Base-by-base conservation (phyloP, 441 rosid genomes). In the Cnidoscolus chayamansa region DNA sequence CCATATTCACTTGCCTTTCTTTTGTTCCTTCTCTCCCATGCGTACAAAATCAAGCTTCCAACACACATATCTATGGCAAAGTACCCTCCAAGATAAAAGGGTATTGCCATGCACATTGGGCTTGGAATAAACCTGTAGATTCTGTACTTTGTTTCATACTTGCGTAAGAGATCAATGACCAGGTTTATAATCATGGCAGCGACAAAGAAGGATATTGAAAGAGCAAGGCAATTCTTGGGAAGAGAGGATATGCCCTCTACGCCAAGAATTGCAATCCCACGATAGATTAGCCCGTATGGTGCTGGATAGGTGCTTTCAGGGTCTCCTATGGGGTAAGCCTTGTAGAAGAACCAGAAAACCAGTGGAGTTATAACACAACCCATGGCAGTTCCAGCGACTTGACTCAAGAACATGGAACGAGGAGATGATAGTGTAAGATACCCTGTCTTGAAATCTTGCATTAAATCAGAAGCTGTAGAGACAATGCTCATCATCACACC, bases 401-500 rank as follows among this genome's bases (percentile, higher is more conserved):
- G 98, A 76, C 94, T 86, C 53, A 87, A 75, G 81, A 93, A 90
- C 98, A 93, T 91, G 2, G 98, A 82, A 1, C 94, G 86, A 7
- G 97, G 93, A 30, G 98, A 93, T 0, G 98, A 85, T 32, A 93
- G 85, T 7, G 98, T 93, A 13, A 93, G 81, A 68, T 93, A 91
- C 37, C 98, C 98, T 1, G 97, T 93, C 76, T 91, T 93, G 88
- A 93, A 93, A 74, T 93, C 98, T 45, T 93, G 98, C 77, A 89
- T 93, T 9, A 93, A 84, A 76, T 93, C 98, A 8, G 98, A 87
- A 4, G 96, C 97, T 13, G 98, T 91, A 0, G 98, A 88, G 20
- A 93, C 98, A n/a, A 89, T 93, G 80, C 83, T 90, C 96, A 91
- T 93, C 96, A 93, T 91, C 61, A 93, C 94, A 40, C 97, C 96